phyloP scores from a whole-genome alignment of 345 rosid genomes.

The Lepidium didymum region DNA sequence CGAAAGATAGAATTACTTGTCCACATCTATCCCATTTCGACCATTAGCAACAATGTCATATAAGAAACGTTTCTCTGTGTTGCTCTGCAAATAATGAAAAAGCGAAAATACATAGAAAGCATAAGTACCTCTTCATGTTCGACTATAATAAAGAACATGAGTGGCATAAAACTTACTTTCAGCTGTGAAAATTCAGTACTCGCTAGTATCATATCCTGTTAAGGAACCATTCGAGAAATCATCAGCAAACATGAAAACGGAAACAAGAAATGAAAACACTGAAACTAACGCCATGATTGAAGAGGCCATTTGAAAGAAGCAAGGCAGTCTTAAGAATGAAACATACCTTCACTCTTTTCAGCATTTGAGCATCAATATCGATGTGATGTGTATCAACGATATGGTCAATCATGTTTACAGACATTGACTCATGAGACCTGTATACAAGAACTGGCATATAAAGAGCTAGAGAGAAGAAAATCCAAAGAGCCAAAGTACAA shows the following conservation, averaged over 20 bases:
- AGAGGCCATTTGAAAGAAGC: constrained; percentile 7
- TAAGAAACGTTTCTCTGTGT: constrained; percentile 63
- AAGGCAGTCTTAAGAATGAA: constrained; percentile 7
- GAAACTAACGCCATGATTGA: neutral
- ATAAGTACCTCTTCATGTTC: constrained; percentile 7
- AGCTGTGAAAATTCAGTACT: constrained; percentile 52
- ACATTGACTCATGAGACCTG: constrained; percentile 94
- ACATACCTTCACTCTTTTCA: constrained; percentile 70
- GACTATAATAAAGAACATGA: neutral
- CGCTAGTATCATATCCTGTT: constrained; percentile 88
- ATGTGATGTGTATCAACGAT: constrained; percentile 78
- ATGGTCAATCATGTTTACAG: constrained; percentile 63
- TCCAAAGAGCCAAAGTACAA: neutral
- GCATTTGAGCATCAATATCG: constrained; percentile 71
- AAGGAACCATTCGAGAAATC: neutral
- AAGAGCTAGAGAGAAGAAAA: constrained; percentile 8
- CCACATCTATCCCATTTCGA: constrained; percentile 94
- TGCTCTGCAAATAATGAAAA: constrained; percentile 33
- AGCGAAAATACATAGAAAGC: constrained; percentile 1
- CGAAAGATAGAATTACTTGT: constrained; percentile 45
- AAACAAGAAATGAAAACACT: constrained; percentile 3
- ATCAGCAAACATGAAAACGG: constrained; percentile 17
- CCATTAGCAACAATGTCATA: constrained; percentile 99
- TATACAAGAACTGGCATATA: constrained; percentile 3
- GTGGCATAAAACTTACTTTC: constrained; percentile 37